Evolutionary conservation across 83 land plant genomes (phyloP), one percentile per base, ranked within the genome.

Genomic region (Diphasiastrum complanatum): DNA sequence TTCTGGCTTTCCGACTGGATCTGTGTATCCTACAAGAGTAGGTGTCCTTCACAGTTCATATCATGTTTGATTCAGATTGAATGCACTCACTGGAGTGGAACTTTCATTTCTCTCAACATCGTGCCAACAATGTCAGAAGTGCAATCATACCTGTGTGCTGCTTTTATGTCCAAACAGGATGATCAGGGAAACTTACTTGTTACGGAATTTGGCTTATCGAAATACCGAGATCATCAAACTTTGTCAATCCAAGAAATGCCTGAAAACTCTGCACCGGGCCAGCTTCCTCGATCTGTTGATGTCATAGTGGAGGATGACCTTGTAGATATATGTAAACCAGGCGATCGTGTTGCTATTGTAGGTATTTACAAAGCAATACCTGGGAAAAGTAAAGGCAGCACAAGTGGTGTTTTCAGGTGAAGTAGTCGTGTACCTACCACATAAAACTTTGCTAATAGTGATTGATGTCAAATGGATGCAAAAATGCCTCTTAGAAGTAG

Each of bases 11-110:
- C 99, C 99, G 1, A 95, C 97, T 12, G 99, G 99, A 2, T 80
- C 99, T 62, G 97, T 90, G 33, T 95, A 95, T 76, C 99, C 99
- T 19, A 95, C 99, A 43, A 55, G 95, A 80, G 99, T 95, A 86
- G 71, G 54, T 33, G 22, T 61, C 25, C 4, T 26, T 18, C 51
- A 5, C 36, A 5, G 37, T 26, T 1, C 41, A 4, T 23, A n/a
- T n/a, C n/a, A n/a, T n/a, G n/a, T n/a, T n/a, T n/a, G n/a, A n/a
- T n/a, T n/a, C n/a, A n/a, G n/a, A n/a, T n/a, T n/a, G n/a, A n/a
- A n/a, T n/a, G n/a, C n/a, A n/a, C n/a, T n/a, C n/a, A n/a, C n/a
- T n/a, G n/a, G n/a, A n/a, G n/a, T n/a, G n/a, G n/a, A n/a, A n/a
- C n/a, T n/a, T n/a, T n/a, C 11, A 22, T 65, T 35, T 10, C 16